Base-by-base conservation (phyloP, 2,329 filamentous ascomycete species). In the Penicillium sp. region DNA sequence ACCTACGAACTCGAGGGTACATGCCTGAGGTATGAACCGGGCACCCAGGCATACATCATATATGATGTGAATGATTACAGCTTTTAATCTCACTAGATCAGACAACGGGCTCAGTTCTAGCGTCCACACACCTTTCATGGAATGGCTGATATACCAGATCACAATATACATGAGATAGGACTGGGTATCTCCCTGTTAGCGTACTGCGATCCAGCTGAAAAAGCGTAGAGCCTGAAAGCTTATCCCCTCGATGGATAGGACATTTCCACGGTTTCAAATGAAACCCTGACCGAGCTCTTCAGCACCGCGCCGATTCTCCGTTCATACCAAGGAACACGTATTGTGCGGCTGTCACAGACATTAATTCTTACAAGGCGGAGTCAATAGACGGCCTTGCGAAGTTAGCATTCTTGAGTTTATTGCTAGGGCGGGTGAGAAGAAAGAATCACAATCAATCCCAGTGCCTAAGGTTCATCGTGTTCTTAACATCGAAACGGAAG, bases 311-410 rank as follows among this genome's bases (percentile, higher is more conserved):
- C 59, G 25, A 34, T 41, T 44, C 47, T 62, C 44, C 49, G 61
- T 52, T 15, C 27, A 21, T 59, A 54, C 13, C 37, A 53, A 53
- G 55, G 54, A 32, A 61, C 58, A 40, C 54, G 47, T 31, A 59
- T 63, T 54, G 55, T 59, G 39, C 59, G 48, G 40, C 31, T 63
- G 23, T 61, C 59, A n/a, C 50, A 52, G 15, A 55, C 46, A 40
- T 52, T 63, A 25, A 39, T 58, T 15, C 55, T 63, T 13, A 57
- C 59, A 61, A 54, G 50, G 60, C 21, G 55, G 53, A 25, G 50
- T 40, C 13, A 34, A 44, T 45, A 18, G 45, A 50, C 55, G 53
- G n/a, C 60, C 55, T 55, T 54, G 53, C 37, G 60, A 62, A 42
- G 53, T 45, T 47, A 54, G 55, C 15, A 58, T 58, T 40, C 54